A percentile compares a stretch with the other conserved stretches of the same genome.
These are phyloP conservation scores for Fusarium pseudocircinatum DNA, from an alignment of 2,329 filamentous ascomycete species.

Conservation along the genomic window DNA sequence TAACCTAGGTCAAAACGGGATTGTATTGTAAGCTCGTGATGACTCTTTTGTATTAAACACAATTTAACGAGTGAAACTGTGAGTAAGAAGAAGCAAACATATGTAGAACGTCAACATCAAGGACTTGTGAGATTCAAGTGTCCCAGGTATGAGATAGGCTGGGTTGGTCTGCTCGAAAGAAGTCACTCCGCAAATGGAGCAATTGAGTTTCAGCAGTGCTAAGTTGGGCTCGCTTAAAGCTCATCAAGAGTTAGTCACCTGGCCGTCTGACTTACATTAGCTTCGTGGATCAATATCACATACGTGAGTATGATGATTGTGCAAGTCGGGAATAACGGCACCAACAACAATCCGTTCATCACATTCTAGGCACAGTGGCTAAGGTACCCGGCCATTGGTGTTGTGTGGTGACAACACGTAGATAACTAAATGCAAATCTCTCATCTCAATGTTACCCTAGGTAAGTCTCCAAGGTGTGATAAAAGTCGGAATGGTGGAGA, in stretches of 20 bases:
- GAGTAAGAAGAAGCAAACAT: not conserved
- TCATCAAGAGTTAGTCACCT: conserved; percentile 2
- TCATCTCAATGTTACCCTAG: not conserved
- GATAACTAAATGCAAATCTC: not conserved
- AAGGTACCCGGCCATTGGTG: conserved; percentile 9
- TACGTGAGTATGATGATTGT: conserved; percentile 5
- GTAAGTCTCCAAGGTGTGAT: not conserved
- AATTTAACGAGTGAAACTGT: not conserved
- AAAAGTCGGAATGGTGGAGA: not conserved
- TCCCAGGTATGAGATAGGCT: not conserved
- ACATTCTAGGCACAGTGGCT: not conserved
- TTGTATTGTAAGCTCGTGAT: not conserved
- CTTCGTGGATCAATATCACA: not conserved
- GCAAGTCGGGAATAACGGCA: conserved; percentile 13
- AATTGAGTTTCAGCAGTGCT: not conserved
- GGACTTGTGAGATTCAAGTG: not conserved
- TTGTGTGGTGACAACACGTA: not conserved
- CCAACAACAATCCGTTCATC: conserved; percentile 2
- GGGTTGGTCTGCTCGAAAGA: not conserved
- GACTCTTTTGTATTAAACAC: not conserved
- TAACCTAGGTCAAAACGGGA: too few relatives aligned
- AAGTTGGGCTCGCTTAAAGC: not conserved
- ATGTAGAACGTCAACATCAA: not conserved
- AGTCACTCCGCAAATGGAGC: not conserved
- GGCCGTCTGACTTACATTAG: conserved; percentile 21